Base-by-base conservation (phyloP, 1,284 basidiomycete species). In the Salmacisia buchloeana region DNA sequence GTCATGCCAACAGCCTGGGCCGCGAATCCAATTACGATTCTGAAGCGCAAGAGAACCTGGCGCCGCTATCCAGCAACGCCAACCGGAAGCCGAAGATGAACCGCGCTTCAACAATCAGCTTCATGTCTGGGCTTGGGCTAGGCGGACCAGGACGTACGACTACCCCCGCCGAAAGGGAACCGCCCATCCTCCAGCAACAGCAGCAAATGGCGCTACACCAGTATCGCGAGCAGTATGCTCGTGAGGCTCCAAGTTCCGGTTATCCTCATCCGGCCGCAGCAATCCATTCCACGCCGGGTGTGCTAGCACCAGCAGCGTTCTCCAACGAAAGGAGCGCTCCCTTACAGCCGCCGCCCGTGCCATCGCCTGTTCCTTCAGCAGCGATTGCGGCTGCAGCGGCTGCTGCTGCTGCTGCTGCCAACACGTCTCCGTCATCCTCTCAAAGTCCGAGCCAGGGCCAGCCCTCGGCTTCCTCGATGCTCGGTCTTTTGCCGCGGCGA, bases 81-180 rank as follows among this genome's bases (percentile, higher is more conserved):
- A 52, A 27, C 23, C 21, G 46, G 12, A 52, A 52, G 29, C 46
- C 46, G 77, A 87, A 87, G 63, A 88, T 88, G 77, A 94, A 94
- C 74, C 88, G 94, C 34, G 94, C 94, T 0, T 94, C 91, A 74
- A 91, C 91, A 0, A 87, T 97, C 74, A 94, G 92, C 77, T 87
- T 98, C 71, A 88, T 98, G 80, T 94, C 91, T 52, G 92, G 92
- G 0, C 85, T 97, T 2, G 93, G 12, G 10, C 18, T 52, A 52
- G 46, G 85, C 84, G 5, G 85, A 90, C 67, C 86, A 85, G 1
- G 87, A 88, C 73, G 85, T 84, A 62, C 83, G 85, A 0, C 82
- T 87, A 33, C 86, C 77, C 25, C 46, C 57, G 27, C 54, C 0
- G 82, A 69, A 21, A 58, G 65, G 7, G 63, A 66, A 2, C 62